These are phyloP conservation scores for Botrytis hyacinthi DNA, from an alignment of 2,329 filamentous ascomycete species.

Conservation along the genomic window DNA sequence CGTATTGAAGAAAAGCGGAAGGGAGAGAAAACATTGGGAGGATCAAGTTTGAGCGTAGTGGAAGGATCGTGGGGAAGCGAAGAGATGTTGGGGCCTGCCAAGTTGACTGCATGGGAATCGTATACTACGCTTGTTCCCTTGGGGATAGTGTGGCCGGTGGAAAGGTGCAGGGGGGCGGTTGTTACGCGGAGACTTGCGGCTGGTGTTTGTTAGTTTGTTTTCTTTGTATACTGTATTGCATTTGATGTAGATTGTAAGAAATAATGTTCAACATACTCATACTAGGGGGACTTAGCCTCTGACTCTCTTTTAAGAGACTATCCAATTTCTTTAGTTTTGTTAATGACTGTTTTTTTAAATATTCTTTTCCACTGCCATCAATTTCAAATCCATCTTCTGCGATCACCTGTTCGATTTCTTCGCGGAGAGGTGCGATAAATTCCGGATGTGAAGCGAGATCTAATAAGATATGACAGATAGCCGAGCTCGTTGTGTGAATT, in stretches of 20 bases:
- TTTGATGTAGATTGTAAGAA: background rate
- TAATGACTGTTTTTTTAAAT: slow-evolving; percentile 36
- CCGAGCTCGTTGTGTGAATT: slow-evolving; percentile 51
- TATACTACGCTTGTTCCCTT: background rate
- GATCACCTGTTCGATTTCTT: slow-evolving; percentile 34
- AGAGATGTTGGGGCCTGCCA: background rate
- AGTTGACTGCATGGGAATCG: background rate
- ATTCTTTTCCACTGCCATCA: slow-evolving; percentile 39
- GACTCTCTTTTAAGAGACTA: slow-evolving; percentile 45
- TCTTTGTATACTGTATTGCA: background rate
- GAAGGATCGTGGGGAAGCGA: background rate
- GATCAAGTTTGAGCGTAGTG: background rate
- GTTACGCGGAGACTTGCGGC: background rate
- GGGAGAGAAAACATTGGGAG: background rate
- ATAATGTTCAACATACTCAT: background rate
- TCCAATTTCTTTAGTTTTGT: slow-evolving; percentile 41
- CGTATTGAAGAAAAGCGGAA: background rate
- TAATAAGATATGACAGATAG: slow-evolving; percentile 50
- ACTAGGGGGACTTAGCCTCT: slow-evolving; percentile 39
- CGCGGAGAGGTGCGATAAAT: slow-evolving; percentile 36
- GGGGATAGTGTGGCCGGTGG: background rate
- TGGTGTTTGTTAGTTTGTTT: background rate
- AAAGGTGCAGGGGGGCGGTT: background rate
- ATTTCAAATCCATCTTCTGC: slow-evolving; percentile 46
- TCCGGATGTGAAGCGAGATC: slow-evolving; percentile 51